Base-by-base conservation (phyloP, 2,329 filamentous ascomycete genomes). In the Escovopsis sp. region DNA sequence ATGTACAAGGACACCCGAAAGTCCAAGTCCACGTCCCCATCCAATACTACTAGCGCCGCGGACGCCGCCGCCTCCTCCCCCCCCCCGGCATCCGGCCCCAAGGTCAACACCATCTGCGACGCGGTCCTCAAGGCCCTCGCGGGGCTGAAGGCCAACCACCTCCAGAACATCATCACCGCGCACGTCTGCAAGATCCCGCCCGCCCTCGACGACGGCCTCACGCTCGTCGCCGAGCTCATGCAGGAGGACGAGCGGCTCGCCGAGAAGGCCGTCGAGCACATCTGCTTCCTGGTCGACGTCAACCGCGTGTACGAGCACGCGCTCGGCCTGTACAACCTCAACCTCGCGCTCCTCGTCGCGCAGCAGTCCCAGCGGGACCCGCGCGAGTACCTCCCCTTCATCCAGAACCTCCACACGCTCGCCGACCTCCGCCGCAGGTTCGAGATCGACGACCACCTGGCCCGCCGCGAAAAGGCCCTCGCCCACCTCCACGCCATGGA, bases 321-420 rank as follows among this genome's bases (percentile, higher is more conserved):
- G 0, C 69, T 98, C 2, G 88, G 88, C 1, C 68, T 96, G 2
- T 98, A 98, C 57, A 80, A 96, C 53, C 74, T 98, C 3, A 86
- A 94, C 10, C 75, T 98, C 7, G 81, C 89, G 4, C 70, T 98
- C 10, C 69, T 95, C 6, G 84, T 98, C 11, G 91, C 91, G 1
- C 91, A 98, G 55, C 88, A 95, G 56, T 91, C 88, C 0, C 91
- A 98, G 61, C 85, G 89, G 56, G 91, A 98, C 52, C 91, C 91
- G 1, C 72, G 87, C 50, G 91, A 98, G 59, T 98, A 98, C 52
- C 74, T 96, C 7, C 91, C 91, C 4, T 96, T 96, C 56, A 76
- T 98, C 39, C 88, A 94, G 55, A 79, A 79, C 31, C 71, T 98
- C 2, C 85, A 95, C 57, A 72, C 79, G 46, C 71, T 93, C 50